Percentiles rank a stretch among this genome's conserved stretches.
Conservation (phyloP, 1,284 basidiomycete genomes). For the Hymenochaete sp. region DNA sequence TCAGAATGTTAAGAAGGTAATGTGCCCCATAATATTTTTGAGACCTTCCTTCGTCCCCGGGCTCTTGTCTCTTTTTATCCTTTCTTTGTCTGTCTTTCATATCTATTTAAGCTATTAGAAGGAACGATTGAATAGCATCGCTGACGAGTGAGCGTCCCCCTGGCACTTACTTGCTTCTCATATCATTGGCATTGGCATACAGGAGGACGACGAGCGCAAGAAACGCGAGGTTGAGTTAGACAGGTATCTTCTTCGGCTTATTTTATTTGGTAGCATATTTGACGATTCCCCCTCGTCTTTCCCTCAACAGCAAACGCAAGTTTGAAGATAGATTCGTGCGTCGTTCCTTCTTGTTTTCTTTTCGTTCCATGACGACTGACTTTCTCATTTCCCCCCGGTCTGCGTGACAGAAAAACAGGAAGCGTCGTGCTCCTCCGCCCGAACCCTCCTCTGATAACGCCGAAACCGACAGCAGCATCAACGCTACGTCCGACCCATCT, state of each 20-base stretch:
- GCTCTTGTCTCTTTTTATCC: background rate
- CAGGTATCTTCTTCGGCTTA: conserved; percentile 30
- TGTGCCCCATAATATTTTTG: background rate
- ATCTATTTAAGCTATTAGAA: background rate
- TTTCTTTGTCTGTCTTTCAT: background rate
- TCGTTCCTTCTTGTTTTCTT: conserved; percentile 17
- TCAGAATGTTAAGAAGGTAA: conserved; percentile 42
- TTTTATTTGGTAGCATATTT: background rate
- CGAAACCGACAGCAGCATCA: conserved; percentile 26
- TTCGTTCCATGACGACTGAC: background rate
- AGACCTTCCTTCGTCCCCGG: background rate
- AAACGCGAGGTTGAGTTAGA: conserved; percentile 41
- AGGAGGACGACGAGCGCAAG: conserved; percentile 54
- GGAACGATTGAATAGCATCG: background rate
- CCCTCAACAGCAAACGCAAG: conserved; percentile 50
- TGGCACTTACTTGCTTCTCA: background rate
- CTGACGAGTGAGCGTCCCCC: conserved; percentile 1
- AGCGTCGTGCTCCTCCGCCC: conserved; percentile 39
- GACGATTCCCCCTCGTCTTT: conserved; percentile 3
- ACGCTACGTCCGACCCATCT: conserved; percentile 18
- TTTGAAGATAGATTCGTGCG: conserved; percentile 58
- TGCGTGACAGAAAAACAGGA: conserved; percentile 44
- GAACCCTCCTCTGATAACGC: conserved; percentile 26
- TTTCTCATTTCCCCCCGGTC: conserved; percentile 1
- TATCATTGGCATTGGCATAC: no score